Conservation (phyloP, 2,329 filamentous ascomycete species). For the Thelonectria discophora region DNA sequence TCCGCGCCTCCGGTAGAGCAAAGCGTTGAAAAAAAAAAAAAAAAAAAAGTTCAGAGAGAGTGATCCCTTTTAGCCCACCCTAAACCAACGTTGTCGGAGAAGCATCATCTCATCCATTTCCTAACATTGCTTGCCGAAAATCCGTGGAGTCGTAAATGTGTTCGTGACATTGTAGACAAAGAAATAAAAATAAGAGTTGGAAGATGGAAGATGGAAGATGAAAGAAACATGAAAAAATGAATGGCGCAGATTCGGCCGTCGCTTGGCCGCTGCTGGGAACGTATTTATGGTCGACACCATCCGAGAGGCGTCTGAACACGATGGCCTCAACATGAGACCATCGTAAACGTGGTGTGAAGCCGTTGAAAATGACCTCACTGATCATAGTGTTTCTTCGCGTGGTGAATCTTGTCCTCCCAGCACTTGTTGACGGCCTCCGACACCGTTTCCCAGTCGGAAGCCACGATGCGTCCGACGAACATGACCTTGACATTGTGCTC, state of each 20-base stretch:
- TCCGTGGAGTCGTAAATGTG: constrained; percentile 13
- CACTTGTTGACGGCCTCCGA: constrained; percentile 57
- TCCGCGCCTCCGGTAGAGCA: constrained; percentile 4
- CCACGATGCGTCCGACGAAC: constrained; percentile 61
- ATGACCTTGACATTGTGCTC: constrained; percentile 67
- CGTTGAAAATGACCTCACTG: constrained; percentile 24
- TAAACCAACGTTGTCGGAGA: not conserved
- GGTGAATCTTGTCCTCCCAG: constrained; percentile 57
- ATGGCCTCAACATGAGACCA: constrained; percentile 30
- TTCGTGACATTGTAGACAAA: constrained; percentile 26
- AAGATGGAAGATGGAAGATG: too few species aligned
- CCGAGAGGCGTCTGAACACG: constrained; percentile 32
- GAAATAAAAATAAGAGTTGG: not conserved
- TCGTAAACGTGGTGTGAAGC: constrained; percentile 39
- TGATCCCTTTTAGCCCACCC: not conserved
- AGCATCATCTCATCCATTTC: constrained; percentile 8
- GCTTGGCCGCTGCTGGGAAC: constrained; percentile 36
- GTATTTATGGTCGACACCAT: constrained; percentile 43
- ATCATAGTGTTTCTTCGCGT: constrained; percentile 41
- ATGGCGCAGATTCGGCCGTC: constrained; percentile 27
- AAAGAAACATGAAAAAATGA: not conserved
- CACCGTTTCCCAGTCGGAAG: constrained; percentile 53
- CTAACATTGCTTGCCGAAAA: too few species aligned
- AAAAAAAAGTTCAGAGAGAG: too few species aligned
- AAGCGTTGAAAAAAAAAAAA: constrained; percentile 3